Evolutionary conservation across 2,329 filamentous ascomycete species (phyloP).

Genomic region (Aspergillus flavus): DNA sequence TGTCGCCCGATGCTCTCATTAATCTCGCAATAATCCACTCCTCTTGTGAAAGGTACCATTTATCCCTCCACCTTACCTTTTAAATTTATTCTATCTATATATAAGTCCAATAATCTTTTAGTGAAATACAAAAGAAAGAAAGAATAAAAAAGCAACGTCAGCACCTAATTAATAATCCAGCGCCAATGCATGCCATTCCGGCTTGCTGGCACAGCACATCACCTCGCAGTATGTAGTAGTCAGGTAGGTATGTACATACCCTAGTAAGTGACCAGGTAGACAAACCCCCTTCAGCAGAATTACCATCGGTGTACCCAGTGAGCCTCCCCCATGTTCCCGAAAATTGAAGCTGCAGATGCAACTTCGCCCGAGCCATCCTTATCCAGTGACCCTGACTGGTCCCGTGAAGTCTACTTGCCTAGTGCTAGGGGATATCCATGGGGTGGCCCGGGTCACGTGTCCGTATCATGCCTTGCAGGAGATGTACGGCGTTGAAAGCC

Average conservation of each 20-base stretch:
- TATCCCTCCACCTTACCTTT: neutral
- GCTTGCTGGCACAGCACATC: neutral
- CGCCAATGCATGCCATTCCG: slow-evolving; percentile 1
- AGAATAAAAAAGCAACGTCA: neutral
- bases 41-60: neutral
- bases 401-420: neutral
- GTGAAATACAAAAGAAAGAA: neutral
- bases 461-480: neutral
- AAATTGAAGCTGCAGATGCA: neutral
- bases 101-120: neutral
- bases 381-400: neutral
- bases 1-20: neutral
- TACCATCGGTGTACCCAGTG: neutral
- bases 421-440: neutral
- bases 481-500: neutral
- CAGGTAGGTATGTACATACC: neutral
- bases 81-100: neutral
- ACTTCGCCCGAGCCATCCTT: neutral
- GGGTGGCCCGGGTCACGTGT: neutral
- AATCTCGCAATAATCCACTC: slow-evolving; percentile 1
- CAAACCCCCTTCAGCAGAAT: neutral
- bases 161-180: neutral
- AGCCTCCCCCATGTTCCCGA: neutral
- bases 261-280: neutral
- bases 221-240: neutral